Evolutionary conservation across 2,329 filamentous ascomycete genomes (phyloP).

Genomic region (Fusarium sp.): DNA sequence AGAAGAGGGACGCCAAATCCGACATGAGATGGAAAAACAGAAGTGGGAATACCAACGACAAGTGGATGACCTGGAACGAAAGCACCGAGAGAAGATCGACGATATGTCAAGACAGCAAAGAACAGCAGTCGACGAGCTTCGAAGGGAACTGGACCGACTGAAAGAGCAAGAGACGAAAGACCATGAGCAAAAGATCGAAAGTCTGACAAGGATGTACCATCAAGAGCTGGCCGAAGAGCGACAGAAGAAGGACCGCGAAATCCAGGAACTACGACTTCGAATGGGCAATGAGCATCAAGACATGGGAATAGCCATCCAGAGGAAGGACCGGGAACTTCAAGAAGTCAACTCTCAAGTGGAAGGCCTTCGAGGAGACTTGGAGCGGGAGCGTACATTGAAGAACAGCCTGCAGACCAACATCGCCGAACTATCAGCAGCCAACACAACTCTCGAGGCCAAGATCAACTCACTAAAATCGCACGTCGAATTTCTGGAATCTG

Average conservation of each 20-base stretch:
- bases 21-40: conserved; percentile 51
- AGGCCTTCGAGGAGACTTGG: conserved; percentile 60
- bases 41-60: conserved; percentile 57
- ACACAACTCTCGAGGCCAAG: conserved; percentile 76
- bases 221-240: conserved; percentile 74
- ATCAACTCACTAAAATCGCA: conserved; percentile 81
- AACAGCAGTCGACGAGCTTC: conserved; percentile 49
- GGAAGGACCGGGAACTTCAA: conserved; percentile 66
- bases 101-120: conserved; percentile 51
- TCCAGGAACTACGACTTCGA: conserved; percentile 69
- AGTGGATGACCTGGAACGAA: conserved; percentile 61
- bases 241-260: conserved; percentile 66
- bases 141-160: conserved; percentile 57
- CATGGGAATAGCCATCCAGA: conserved; percentile 57
- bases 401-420: conserved; percentile 62
- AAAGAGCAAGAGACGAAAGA: conserved; percentile 62
- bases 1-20: conserved; percentile 50
- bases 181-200: conserved; percentile 75
- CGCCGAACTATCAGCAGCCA: conserved; percentile 68
- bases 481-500: conserved; percentile 89
- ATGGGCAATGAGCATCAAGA: conserved; percentile 64
- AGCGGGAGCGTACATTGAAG: conserved; percentile 73
- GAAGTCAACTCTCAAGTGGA: conserved; percentile 58
- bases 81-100: conserved; percentile 49
- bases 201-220: conserved; percentile 70